Evolutionary conservation across 1,139 yeast genomes (phyloP).

Genomic region (Protomyces macrosporus): DNA sequence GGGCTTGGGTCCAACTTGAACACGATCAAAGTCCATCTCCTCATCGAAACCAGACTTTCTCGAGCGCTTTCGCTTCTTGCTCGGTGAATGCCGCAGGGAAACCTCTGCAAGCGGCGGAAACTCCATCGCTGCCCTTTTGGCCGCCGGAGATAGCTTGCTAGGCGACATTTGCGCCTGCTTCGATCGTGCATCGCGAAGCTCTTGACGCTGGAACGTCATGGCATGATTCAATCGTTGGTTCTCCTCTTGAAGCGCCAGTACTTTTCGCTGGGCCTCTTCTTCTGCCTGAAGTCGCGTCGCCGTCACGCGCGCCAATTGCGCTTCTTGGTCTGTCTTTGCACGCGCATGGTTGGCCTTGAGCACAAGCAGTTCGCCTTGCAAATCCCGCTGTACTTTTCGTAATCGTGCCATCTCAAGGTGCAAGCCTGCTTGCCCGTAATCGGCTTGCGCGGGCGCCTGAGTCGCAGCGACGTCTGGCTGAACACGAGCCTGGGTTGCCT

Average conservation of each 20-base stretch:
- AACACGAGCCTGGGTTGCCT: not conserved
- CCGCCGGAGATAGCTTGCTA: not conserved
- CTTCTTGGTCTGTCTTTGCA: slow-evolving; percentile 7
- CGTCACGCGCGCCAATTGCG: slow-evolving; percentile 1
- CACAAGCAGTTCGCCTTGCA: slow-evolving; percentile 14
- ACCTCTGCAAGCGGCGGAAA: not conserved
- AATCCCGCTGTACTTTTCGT: not conserved
- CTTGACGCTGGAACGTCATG: slow-evolving; percentile 18
- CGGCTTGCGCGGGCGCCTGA: not conserved
- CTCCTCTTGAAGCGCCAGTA: not conserved
- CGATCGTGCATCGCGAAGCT: slow-evolving; percentile 6
- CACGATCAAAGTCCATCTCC: not conserved
- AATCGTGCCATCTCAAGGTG: not conserved
- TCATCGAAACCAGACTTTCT: not conserved
- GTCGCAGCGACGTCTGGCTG: not conserved
- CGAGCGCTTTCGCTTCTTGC: not conserved
- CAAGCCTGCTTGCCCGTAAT: not conserved
- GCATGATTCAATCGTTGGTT: not conserved
- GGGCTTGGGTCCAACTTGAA: not conserved
- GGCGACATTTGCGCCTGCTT: not conserved
- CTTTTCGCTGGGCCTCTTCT: not conserved
- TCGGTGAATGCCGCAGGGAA: not conserved
- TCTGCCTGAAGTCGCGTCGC: not conserved
- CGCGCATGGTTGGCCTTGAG: slow-evolving; percentile 6
- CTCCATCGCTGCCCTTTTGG: not conserved